These are phyloP conservation scores for Saprolegnia parasitica DNA, from an alignment of 352 stramenopile genomes.

Conservation along the genomic window DNA sequence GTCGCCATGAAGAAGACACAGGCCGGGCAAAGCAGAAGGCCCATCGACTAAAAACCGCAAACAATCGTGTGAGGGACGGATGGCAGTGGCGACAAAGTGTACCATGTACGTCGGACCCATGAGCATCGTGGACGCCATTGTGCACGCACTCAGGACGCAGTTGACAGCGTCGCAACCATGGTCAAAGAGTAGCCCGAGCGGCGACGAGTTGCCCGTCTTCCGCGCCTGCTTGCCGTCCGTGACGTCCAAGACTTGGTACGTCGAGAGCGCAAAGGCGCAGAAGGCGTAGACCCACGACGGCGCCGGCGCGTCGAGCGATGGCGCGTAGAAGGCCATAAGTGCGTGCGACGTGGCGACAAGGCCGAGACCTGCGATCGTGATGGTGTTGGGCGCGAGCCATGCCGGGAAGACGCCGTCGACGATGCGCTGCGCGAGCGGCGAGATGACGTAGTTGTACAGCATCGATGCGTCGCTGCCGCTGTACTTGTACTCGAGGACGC, in stretches of 20 bases:
- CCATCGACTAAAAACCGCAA: constrained; percentile 55
- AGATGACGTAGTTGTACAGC: constrained; percentile 81
- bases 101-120: constrained; percentile 80
- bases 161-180: constrained; percentile 83
- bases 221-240: constrained; percentile 83
- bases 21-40: constrained; percentile 56
- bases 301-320: constrained; percentile 78
- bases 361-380: constrained; percentile 70
- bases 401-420: constrained; percentile 70
- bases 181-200: constrained; percentile 78
- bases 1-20: constrained; percentile 96
- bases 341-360: constrained; percentile 67
- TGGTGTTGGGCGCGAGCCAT: constrained; percentile 70
- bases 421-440: constrained; percentile 63
- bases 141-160: constrained; percentile 75
- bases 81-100: constrained; percentile 38
- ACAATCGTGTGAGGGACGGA: constrained; percentile 31
- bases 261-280: constrained; percentile 54
- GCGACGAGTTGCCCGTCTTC: constrained; percentile 83
- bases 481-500: constrained; percentile 78
- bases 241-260: constrained; percentile 84
- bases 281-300: constrained; percentile 69
- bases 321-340: constrained; percentile 77
- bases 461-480: constrained; percentile 77
- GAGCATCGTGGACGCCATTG: constrained; percentile 80